These are phyloP conservation scores for Poa pratensis DNA, from an alignment of 176 grass and related monocot species.

Conservation along the genomic window DNA sequence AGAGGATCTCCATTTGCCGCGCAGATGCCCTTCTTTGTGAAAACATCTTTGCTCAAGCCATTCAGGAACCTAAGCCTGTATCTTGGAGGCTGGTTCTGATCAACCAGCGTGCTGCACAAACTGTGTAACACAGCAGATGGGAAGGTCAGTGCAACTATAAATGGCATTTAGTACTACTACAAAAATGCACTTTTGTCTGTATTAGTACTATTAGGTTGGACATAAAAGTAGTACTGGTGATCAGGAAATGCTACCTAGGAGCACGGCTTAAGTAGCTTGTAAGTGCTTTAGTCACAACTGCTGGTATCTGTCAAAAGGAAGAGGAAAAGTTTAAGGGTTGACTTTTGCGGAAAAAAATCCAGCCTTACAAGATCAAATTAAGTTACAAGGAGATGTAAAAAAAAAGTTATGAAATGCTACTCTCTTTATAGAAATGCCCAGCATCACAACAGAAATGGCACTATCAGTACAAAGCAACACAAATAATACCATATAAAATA, in stretches of 20 bases:
- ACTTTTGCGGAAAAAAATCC: background rate
- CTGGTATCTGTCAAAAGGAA: conserved; percentile 28
- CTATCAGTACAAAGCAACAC: background rate
- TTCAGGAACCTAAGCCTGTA: conserved; percentile 44
- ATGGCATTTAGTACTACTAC: background rate
- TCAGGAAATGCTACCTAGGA: conserved; percentile 33
- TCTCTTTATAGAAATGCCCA: no score
- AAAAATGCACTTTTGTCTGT: background rate
- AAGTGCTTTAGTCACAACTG: conserved; percentile 38
- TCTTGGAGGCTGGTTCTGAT: conserved; percentile 34
- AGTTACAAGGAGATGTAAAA: background rate
- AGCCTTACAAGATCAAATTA: background rate
- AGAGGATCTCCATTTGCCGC: conserved; percentile 22
- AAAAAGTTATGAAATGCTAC: background rate
- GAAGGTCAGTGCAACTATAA: background rate
- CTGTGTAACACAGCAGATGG: background rate
- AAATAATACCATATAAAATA: background rate
- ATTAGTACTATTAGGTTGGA: background rate
- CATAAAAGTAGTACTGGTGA: background rate
- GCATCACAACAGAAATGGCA: background rate
- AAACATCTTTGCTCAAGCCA: conserved; percentile 35
- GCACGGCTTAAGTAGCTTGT: background rate
- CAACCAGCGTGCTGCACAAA: conserved; percentile 18
- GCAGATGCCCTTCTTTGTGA: conserved; percentile 35
- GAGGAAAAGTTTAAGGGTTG: background rate